Evolutionary conservation across 768 basidiomycete species (phyloP).

Genomic region (Trametes elegans): DNA sequence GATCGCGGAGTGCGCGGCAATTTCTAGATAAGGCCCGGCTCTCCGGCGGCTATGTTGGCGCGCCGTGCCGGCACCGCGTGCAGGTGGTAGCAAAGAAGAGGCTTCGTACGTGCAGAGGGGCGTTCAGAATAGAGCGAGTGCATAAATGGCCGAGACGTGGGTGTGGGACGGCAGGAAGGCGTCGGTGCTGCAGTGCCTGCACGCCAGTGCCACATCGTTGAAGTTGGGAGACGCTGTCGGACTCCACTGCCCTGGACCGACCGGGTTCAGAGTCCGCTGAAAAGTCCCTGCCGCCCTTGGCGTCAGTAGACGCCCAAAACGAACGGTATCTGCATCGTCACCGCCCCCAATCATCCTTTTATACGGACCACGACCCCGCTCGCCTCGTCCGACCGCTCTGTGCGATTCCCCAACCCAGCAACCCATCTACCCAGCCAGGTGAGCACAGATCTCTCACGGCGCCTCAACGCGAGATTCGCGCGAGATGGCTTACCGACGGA

Average conservation of each 20-base stretch:
- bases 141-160: neutral
- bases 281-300: neutral
- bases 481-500: slow-evolving; percentile 23
- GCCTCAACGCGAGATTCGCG: slow-evolving; percentile 8
- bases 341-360: neutral
- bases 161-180: no score
- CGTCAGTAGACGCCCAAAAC: neutral
- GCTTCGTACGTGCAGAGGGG: neutral
- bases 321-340: neutral
- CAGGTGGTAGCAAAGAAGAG: neutral
- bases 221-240: no score
- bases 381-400: neutral
- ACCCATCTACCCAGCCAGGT: neutral
- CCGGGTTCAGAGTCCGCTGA: slow-evolving; percentile 11
- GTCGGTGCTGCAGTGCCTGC: neutral
- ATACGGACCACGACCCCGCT: neutral
- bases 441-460: neutral
- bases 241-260: neutral
- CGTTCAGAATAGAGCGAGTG: neutral
- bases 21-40: slow-evolving; percentile 17
- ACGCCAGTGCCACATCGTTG: neutral
- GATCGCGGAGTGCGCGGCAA: neutral
- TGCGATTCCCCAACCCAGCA: neutral
- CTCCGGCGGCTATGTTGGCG: no score
- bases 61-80: neutral